These are phyloP conservation scores for Ceratobasidium sp. DNA, from an alignment of 1,284 basidiomycete species.

Conservation along the genomic window DNA sequence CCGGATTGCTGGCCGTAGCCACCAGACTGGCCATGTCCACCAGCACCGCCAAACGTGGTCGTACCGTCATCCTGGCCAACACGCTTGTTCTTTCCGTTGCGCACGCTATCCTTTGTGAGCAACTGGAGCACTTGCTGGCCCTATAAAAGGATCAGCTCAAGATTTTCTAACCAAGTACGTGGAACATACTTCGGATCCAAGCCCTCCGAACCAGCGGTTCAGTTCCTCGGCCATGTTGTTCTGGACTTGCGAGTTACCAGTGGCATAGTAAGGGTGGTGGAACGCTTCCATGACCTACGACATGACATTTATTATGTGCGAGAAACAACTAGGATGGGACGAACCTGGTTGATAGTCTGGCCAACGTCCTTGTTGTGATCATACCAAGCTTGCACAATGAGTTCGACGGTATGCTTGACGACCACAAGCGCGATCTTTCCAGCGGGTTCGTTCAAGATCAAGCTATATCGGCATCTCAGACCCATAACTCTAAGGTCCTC, in stretches of 20 bases:
- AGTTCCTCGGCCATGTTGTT: conserved; percentile 72
- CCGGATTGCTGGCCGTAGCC: conserved; percentile 39
- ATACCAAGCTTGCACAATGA: conserved; percentile 74
- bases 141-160: conserved; percentile 19
- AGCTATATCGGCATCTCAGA: conserved; percentile 49
- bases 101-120: conserved; percentile 51
- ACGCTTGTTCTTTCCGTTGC: conserved; percentile 60
- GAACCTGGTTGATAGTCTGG: conserved; percentile 65
- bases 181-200: conserved; percentile 66
- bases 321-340: conserved; percentile 37
- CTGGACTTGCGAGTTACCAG: conserved; percentile 71
- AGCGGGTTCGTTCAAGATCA: conserved; percentile 78
- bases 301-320: not conserved
- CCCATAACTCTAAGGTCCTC: too few species aligned
- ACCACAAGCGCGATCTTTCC: conserved; percentile 79
- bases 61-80: conserved; percentile 54
- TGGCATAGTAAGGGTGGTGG: conserved; percentile 77
- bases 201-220: conserved; percentile 69
- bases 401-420: conserved; percentile 70
- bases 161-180: too few species aligned
- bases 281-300: conserved; percentile 73
- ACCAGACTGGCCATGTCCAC: conserved; percentile 23
- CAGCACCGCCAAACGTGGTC: conserved; percentile 36
- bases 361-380: conserved; percentile 64
- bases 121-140: conserved; percentile 22